Evolutionary conservation across 371 early-diverging fungal genomes (phyloP).

Genomic region (Lichtheimia ramosa): DNA sequence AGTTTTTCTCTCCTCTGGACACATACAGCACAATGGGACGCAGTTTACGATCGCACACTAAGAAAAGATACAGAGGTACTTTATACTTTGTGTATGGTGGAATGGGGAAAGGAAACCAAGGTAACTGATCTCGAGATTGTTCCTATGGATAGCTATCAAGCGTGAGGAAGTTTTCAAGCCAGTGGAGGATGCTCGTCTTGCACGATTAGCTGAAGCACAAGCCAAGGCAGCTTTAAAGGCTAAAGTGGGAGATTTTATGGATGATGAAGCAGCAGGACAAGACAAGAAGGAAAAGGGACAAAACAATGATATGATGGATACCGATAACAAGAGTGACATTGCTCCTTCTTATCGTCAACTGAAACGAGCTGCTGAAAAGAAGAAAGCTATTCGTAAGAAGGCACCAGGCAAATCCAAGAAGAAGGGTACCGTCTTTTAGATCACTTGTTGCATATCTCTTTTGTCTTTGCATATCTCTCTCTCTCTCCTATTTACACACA

Average conservation of each 20-base stretch:
- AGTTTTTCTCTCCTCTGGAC: neutral
- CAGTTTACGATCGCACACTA: constrained; percentile 45
- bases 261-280: constrained; percentile 10
- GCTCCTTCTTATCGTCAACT: constrained; percentile 12
- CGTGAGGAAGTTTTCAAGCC: constrained; percentile 44
- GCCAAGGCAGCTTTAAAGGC: constrained; percentile 42
- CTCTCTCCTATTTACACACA: neutral
- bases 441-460: neutral
- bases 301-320: constrained; percentile 39
- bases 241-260: constrained; percentile 20
- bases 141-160: constrained; percentile 34
- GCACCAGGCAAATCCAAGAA: neutral
- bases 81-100: too few species aligned
- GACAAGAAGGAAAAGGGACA: constrained; percentile 12
- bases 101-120: too few species aligned
- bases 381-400: constrained; percentile 9
- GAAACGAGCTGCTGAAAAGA: constrained; percentile 2
- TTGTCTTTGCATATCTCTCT: neutral
- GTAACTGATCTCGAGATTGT: neutral
- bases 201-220: constrained; percentile 47
- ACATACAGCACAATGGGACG: constrained; percentile 31
- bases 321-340: constrained; percentile 33
- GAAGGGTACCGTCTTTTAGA: neutral
- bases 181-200: constrained; percentile 45
- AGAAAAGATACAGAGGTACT: constrained; percentile 42